Evolutionary conservation across 2,329 filamentous ascomycete genomes (phyloP), one percentile per base, ranked within the genome.

Genomic region (Pseudocercospora fuligena): DNA sequence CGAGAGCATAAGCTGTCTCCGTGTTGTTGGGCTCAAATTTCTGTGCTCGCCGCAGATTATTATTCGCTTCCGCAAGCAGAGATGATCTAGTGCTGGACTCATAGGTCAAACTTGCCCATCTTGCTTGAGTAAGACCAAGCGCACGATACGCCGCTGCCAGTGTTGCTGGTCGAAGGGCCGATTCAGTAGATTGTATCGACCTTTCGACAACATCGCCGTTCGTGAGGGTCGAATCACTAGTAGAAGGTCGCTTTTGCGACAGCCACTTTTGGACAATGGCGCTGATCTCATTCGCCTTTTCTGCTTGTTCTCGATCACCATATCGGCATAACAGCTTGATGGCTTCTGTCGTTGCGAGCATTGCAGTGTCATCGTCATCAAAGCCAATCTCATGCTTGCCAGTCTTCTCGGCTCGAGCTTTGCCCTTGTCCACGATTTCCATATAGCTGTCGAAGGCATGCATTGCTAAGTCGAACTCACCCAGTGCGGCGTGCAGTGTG

Each of bases 371-470:
- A 73, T 97, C 92, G 63, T 90, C 87, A 73, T 99, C 95, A 29
- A 97, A 83, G 59, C 87, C 88, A 19, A 86, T 83, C 73, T 94
- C 91, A 6, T 80, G 76, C 71, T 92, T 87, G 2, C 92, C 85
- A 25, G 83, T 83, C 80, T 97, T 96, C 73, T 92, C 89, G 2
- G 93, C 89, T 47, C 94, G 87, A 21, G 92, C 92, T 80, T 94
- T 97, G 64, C 90, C 93, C 75, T 91, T 91, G 68, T 90, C 90
- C 63, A 97, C 88, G 70, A 99, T 92, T 63, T 96, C 92, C 43
- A 97, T 83, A 78, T 98, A 99, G 0, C 94, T 94, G 77, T 97
- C 91, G 69, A 97, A 92, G 0, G 95, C 92, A 76, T 93, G 93
- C 78, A 97, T 89, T 1, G 94, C 94, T 58, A 98, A 83, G 64